Base-by-base conservation (phyloP, 2,329 filamentous ascomycete genomes). In the Curvularia lunata region DNA sequence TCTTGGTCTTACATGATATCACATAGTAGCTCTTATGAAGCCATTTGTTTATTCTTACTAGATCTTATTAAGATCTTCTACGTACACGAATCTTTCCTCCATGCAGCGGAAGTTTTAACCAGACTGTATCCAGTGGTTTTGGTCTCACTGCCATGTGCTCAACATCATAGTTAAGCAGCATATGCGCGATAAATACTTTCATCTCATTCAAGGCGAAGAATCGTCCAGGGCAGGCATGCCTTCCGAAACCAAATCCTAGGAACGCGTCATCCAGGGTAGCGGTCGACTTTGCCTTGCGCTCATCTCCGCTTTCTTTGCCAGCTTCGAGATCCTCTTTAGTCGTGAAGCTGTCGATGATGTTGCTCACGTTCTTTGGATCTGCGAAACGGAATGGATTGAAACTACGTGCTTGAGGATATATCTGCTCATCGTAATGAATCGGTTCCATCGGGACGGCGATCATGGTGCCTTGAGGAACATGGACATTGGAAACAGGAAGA, bases 131-230 rank as follows among this genome's bases (percentile, higher is more conserved):
- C 12, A 63, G 37, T 5, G 60, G 62, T 18, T 56, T 55, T 13
- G 62, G 62, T 13, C 62, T 47, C 2, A 61, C 58, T 12, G 51
- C 42, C 51, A 64, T 56, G 32, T 56, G 45, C 37, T 64, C 56
- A 13, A 64, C 51, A 10, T 64, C 62, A 27, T 64, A 64, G 27
- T 64, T 63, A 5, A 61, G 47, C 28, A 64, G 30, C 60, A 64
- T 58, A 34, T 64, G 56, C n/a, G 62, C 62, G 10, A 64, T 58
- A 28, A 64, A 63, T 4, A 64, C 48, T 23, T 64, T 64, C 60
- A 63, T 60, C 54, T 64, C 62, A n/a, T 63, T 62, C 27, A 63
- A 45, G 8, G 61, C 63, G 23, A 65, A 63, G 16, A 65, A 63
- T 4, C 61, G 53, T 4, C 63, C 63, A 1, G 63, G 63, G 18